These are phyloP conservation scores for Fusarium sp. DNA, from an alignment of 2,329 filamentous ascomycete genomes.

Conservation along the genomic window DNA sequence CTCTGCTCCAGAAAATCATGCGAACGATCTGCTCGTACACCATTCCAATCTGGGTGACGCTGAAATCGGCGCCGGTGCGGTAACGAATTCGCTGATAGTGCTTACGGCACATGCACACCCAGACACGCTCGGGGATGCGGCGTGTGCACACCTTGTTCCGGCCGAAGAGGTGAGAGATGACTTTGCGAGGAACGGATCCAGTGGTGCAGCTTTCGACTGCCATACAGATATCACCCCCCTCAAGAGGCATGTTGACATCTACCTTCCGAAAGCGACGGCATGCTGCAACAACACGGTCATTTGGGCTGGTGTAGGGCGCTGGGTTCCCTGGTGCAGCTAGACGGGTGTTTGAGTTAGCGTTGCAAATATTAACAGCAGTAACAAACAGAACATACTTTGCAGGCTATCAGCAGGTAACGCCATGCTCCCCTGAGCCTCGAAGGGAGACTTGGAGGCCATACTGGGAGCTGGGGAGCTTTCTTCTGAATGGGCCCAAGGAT, in stretches of 20 bases:
- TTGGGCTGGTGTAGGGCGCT: constrained; percentile 15
- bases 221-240: constrained; percentile 57
- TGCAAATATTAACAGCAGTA: background rate
- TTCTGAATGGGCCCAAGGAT: constrained; percentile 23
- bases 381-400: constrained; percentile 15
- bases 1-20: constrained; percentile 69
- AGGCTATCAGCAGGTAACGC: constrained; percentile 13
- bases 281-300: constrained; percentile 36
- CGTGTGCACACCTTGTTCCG: constrained; percentile 82
- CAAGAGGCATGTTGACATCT: constrained; percentile 23
- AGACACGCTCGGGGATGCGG: constrained; percentile 72
- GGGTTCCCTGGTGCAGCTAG: constrained; percentile 6
- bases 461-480: constrained; percentile 23
- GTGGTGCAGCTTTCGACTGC: constrained; percentile 67
- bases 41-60: constrained; percentile 69
- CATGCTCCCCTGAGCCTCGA: constrained; percentile 14
- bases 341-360: constrained; percentile 1
- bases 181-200: constrained; percentile 72
- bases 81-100: constrained; percentile 83
- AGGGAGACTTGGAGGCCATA: constrained; percentile 20
- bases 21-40: constrained; percentile 69
- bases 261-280: constrained; percentile 31
- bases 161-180: constrained; percentile 83
- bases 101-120: constrained; percentile 82
- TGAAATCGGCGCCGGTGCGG: constrained; percentile 69